Percentiles rank a stretch among this genome's conserved stretches.
phyloP scores from a whole-genome alignment of 352 stramenopile genomes.

The Phytopythium aichiense region DNA sequence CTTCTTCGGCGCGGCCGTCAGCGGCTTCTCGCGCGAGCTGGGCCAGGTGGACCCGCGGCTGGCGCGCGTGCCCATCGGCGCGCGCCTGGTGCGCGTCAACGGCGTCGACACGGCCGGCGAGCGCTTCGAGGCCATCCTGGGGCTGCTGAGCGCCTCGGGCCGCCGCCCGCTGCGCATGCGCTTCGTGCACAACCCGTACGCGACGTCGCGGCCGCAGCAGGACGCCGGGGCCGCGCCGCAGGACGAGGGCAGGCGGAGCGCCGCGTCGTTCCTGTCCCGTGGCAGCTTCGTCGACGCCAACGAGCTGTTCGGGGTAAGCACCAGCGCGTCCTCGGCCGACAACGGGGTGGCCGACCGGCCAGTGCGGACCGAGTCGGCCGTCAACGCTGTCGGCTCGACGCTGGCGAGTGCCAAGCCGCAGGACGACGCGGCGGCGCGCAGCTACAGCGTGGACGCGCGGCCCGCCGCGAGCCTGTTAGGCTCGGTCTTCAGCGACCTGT shows the following conservation, averaged over 20 bases:
- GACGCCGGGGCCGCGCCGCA: neutral
- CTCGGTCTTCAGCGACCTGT: slow-evolving; percentile 66
- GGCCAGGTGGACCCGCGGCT: slow-evolving; percentile 57
- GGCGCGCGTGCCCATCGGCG: slow-evolving; percentile 51
- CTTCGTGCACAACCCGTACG: slow-evolving; percentile 60
- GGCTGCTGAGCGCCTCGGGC: slow-evolving; percentile 12
- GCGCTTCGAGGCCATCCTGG: slow-evolving; percentile 61
- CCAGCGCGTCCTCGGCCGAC: neutral
- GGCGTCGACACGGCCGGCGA: slow-evolving; percentile 53
- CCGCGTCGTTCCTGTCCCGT: neutral
- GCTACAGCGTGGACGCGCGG: slow-evolving; percentile 49
- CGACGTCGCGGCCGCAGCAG: slow-evolving; percentile 4
- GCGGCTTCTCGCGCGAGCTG: slow-evolving; percentile 58
- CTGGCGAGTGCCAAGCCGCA: neutral
- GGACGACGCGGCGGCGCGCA: slow-evolving; percentile 18
- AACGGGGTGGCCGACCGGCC: neutral
- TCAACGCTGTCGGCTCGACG: neutral
- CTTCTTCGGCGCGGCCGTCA: slow-evolving; percentile 66
- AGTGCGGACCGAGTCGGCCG: slow-evolving; percentile 1
- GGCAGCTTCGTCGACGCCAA: slow-evolving; percentile 6
- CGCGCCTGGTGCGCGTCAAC: slow-evolving; percentile 70
- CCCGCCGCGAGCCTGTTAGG: slow-evolving; percentile 48
- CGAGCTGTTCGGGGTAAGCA: neutral
- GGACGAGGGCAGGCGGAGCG: neutral
- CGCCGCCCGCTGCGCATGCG: slow-evolving; percentile 45